Evolutionary conservation across 257 asterid species (phyloP), one percentile per base, ranked within the genome.

Genomic region (Ligustrum vulgare): DNA sequence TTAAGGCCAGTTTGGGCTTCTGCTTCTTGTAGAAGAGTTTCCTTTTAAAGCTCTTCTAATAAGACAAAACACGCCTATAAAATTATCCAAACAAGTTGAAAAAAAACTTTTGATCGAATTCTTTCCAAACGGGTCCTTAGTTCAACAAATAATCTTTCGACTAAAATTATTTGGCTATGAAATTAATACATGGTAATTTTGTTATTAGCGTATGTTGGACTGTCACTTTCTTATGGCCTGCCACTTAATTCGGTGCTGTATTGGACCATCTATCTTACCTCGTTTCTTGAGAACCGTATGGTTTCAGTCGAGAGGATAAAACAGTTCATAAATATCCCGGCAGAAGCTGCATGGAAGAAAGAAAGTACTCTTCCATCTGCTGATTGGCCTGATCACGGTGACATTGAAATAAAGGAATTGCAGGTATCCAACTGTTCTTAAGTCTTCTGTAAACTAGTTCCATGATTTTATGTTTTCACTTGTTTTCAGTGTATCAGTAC

Each of bases 291-390:
- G 81, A 92, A 91, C 72, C 80, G 79, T 60, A 87, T 92, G 94
- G 93, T 92, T 47, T 91, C 98, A 0, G 97, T 91, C 2, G 98
- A 92, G 84, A 87, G 98, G 75, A 83, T 92, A 45, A 86, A 85
- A 75, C 97, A 92, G 20, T 92, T 89, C 74, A 82, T 80, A 41
- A 77, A 73, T 68, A 89, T 92, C 73, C 91, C 91, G 20, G 77
- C 92, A 0, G 98, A 92, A 77, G 94, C 98, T 36, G 69, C 83
- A 18, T 87, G 93, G 96, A 87, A 51, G 47, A 77, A 62, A 62
- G 15, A 74, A 2, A 86, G 85, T 13, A 65, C 64, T 32, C 77
- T 51, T n/a, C 84, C 88, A 41, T 62, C 97, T 22, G 77, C 79
- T 0, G 72, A 80, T 41, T 92, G 97, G 97, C 97, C 97, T 9